A percentile compares a stretch with the other conserved stretches of the same genome.
phyloP scores from a whole-genome alignment of 441 rosid genomes.

The Populus hybrid region DNA sequence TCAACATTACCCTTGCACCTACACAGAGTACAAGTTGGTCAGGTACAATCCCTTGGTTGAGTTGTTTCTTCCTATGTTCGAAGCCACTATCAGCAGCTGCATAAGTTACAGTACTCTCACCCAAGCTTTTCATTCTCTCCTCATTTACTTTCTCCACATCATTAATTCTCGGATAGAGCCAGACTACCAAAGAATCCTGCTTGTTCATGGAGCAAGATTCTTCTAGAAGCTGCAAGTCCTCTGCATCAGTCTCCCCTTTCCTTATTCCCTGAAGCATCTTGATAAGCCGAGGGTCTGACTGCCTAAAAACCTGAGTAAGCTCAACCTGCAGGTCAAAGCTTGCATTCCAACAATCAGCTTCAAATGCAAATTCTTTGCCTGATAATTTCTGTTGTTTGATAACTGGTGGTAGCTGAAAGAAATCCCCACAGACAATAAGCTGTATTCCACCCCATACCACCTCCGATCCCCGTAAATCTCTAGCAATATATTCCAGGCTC shows the following conservation, averaged over 20 bases:
- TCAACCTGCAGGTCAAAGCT: slow-evolving; percentile 37
- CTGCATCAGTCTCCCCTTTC: slow-evolving; percentile 27
- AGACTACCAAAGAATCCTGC: slow-evolving; percentile 27
- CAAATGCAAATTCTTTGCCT: slow-evolving; percentile 33
- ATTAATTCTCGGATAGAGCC: slow-evolving; percentile 32
- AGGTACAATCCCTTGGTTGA: slow-evolving; percentile 25
- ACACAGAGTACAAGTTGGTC: slow-evolving; percentile 25
- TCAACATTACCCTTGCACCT: slow-evolving; percentile 42
- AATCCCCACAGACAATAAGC: slow-evolving; percentile 35
- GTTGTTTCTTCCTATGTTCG: slow-evolving; percentile 19
- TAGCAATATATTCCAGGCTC: slow-evolving; percentile 33
- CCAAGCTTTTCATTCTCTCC: slow-evolving; percentile 23
- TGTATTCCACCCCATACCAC: slow-evolving; percentile 37
- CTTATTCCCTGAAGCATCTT: slow-evolving; percentile 31
- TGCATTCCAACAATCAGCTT: slow-evolving; percentile 39
- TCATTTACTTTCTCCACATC: slow-evolving; percentile 33
- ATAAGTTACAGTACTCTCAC: slow-evolving; percentile 16
- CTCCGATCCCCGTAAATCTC: slow-evolving; percentile 15
- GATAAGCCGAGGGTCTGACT: slow-evolving; percentile 29
- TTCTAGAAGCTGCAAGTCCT: slow-evolving; percentile 28
- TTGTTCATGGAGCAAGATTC: slow-evolving; percentile 17
- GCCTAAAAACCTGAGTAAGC: slow-evolving; percentile 32
- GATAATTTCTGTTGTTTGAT: not conserved
- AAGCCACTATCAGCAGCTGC: slow-evolving; percentile 26
- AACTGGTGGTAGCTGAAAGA: slow-evolving; percentile 35